Base-by-base conservation (phyloP, 108 stramenopile genomes). In the Cyclostephanos invisitatus region DNA sequence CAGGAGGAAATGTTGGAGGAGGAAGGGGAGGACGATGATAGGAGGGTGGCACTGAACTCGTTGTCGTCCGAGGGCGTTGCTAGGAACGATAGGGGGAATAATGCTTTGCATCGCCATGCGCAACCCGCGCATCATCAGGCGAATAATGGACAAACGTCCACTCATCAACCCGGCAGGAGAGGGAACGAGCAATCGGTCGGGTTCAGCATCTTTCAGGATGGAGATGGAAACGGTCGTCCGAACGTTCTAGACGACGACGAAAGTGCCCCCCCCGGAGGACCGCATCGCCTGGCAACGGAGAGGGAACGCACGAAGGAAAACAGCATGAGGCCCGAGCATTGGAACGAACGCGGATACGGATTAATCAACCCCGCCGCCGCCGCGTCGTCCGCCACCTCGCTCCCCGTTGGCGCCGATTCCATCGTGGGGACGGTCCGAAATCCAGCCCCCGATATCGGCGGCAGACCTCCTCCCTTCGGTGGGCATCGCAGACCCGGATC, bases 261-360 rank as follows among this genome's bases (percentile, higher is more conserved):
- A 29, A 67, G 64, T 36, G 78, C 24, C 12, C 62, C 24, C 12
- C 62, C 28, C 62, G 38, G 15, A 68, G 44, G 74, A 74, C 48
- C 20, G 12, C 59, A 37, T 0, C 62, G 36, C 35, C 74, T 93
- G 51, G 85, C 77, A 49, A 72, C 64, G 54, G 85, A 90, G 28
- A 70, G 75, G 10, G 93, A 91, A 44, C 82, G 84, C 3, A 72
- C 61, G 14, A 94, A 94, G 62, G 93, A 94, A 67, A 94, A 94
- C 54, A 87, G 68, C 0, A 24, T 77, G 51, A 65, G 73, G 22
- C 80, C 89, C 50, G 89, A 91, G 66, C 70, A 70, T 48, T 94
- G 93, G 93, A 91, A 94, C 67, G 85, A 90, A 64, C 82, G 90
- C 10, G 93, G 90, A 42, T 78, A 78, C 67, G 90, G 90, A 37